Evolutionary conservation across 306 rosid genomes (phyloP), one percentile per base, ranked within the genome.

Genomic region (Cyamopsis tetragonoloba): DNA sequence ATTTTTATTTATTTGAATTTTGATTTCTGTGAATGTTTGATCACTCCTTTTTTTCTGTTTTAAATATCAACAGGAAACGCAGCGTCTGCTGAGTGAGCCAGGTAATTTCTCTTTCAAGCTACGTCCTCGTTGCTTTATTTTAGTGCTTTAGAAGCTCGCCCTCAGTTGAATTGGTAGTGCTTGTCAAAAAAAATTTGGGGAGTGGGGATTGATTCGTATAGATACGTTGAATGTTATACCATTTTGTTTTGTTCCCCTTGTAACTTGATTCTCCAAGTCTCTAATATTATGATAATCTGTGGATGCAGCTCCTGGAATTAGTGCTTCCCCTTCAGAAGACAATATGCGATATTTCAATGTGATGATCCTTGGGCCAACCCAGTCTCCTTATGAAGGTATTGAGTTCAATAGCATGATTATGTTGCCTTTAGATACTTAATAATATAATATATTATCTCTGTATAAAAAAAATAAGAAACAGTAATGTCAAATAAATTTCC

Each of bases 301-400:
- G 65, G 34, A 46, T 79, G 74, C 88, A 91, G 98, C 98, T 2
- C 98, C 98, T 6, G 98, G 98, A 43, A 88, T 91, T 63, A 91
- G 96, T 68, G 98, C 98, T 14, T 91, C 98, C 24, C 98, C 98
- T 7, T 91, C 98, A 1, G 98, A 91, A 68, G 98, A 88, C 28
- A 91, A 91, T 62, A 91, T 91, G 98, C 79, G 98, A 18, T 86
- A 91, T 74, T 91, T 91, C 74, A 91, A 88, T 64, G 98, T 91
- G 74, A 91, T 91, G 98, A 91, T 91, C 72, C 96, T 91, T 56
- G 98, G 98, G 60, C 98, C 98, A 0, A 83, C 91, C 1, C 98
- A 91, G 72, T 91, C 98, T 2, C 98, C 98, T 5, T 91, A 91
- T 51, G 98, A 91, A 83, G 98, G 98, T 80, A 78, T 44, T 39